Base-by-base conservation (phyloP, 768 basidiomycete species). In the Tylopilus rubrobrunneus region DNA sequence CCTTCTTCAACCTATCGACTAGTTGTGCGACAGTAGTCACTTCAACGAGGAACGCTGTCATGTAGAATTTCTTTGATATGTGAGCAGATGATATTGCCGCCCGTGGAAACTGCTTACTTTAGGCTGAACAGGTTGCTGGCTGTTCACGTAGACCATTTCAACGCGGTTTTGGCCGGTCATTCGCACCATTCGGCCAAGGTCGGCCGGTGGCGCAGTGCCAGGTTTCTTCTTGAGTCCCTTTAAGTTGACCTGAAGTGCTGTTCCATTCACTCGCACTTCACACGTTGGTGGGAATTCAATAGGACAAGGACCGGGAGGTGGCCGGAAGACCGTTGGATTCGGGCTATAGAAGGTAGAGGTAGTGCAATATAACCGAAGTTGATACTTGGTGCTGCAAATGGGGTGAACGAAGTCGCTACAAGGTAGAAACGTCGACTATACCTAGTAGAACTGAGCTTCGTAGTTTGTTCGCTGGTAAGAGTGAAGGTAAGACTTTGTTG, bases 171-270 rank as follows among this genome's bases (percentile, higher is more conserved):
- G 71, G 42, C 74, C 66, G 9, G 70, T 71, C 45, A 62, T 73
- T 51, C 74, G 68, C 17, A 78, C 65, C 41, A 68, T 59, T 58
- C 67, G 75, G 28, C 75, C 73, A 49, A 84, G 67, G 66, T 93
- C 87, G 2, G 92, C 86, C 7, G 93, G 93, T n/a, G 93, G 92
- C 1, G 92, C 90, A 41, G 91, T 95, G 4, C 93, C 93, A 28
- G 92, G 88, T 62, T 90, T 94, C 77, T 97, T 97, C 79, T 97
- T 97, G 67, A 96, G 73, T 5, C 94, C 94, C 68, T 92, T 92
- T 57, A 93, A 69, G 67, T 87, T 94, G 36, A 86, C 90, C 19
- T 74, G 74, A 29, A 96, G 72, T 50, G 82, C 77, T 3, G 75
- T 75, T 51, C 73, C 77, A 69, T 97, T 96, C 37, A 95, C 82